phyloP scores from a whole-genome alignment of 176 grass and related monocot species.

The Oryza officinalis region DNA sequence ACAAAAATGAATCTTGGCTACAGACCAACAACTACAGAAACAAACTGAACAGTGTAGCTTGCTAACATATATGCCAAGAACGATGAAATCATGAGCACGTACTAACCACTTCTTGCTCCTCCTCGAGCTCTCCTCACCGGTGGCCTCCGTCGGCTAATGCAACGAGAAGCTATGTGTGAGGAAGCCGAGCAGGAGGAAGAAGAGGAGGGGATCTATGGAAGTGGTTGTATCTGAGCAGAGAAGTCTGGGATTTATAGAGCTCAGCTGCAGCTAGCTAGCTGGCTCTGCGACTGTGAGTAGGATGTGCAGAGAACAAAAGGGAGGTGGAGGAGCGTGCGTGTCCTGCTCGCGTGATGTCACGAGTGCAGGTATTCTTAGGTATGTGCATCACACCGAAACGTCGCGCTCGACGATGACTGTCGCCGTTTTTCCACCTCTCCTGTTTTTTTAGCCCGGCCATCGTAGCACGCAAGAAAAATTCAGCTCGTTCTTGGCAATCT shows the following conservation, averaged over 20 bases:
- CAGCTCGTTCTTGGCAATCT: slow-evolving; percentile 7
- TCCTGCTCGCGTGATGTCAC: slow-evolving; percentile 55
- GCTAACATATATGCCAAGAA: background rate
- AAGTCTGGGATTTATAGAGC: slow-evolving; percentile 66
- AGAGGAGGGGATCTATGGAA: background rate
- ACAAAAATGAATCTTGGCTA: background rate
- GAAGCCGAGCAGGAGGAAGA: slow-evolving; percentile 14
- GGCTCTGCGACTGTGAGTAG: background rate
- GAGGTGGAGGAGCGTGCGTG: slow-evolving; percentile 20
- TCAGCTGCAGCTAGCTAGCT: background rate
- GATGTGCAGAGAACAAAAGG: slow-evolving; percentile 16
- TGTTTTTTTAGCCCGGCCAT: background rate
- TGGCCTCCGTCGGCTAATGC: background rate
- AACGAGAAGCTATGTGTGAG: slow-evolving; percentile 15
- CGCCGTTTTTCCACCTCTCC: background rate
- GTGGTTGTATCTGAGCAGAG: slow-evolving; percentile 24
- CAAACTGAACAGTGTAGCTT: background rate
- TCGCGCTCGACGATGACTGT: slow-evolving; percentile 44
- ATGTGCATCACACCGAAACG: slow-evolving; percentile 43
- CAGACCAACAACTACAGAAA: background rate
- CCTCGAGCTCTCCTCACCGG: slow-evolving; percentile 2
- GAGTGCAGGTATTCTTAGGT: slow-evolving; percentile 71
- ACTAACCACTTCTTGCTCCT: slow-evolving; percentile 55
- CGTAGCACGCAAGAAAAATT: slow-evolving; percentile 26
- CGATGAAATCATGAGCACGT: background rate